Evolutionary conservation across 108 stramenopile species (phyloP).

Genomic region (Cyclotella cryptica): DNA sequence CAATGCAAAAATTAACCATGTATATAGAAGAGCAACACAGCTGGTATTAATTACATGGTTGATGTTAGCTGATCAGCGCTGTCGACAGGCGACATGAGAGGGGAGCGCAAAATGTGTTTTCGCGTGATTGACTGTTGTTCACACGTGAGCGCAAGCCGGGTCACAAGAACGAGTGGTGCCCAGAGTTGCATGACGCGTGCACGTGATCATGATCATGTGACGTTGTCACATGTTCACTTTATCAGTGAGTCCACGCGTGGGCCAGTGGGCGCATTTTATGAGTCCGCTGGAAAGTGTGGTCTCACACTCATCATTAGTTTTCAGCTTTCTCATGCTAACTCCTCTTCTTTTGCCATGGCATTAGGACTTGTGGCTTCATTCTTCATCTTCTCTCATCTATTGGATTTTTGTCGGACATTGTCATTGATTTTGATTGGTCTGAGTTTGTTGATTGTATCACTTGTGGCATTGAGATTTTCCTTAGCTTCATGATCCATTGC

Average conservation of each 20-base stretch:
- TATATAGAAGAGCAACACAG: background rate
- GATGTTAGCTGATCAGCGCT: too few relatives aligned
- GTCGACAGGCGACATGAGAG: too few relatives aligned
- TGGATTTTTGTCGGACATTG: constrained; percentile 24
- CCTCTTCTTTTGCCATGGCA: constrained; percentile 21
- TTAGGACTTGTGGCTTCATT: background rate
- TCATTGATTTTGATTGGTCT: constrained; percentile 35
- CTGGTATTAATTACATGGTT: too few relatives aligned
- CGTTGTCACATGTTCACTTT: background rate
- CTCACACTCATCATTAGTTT: constrained; percentile 37
- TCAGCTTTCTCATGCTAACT: constrained; percentile 36
- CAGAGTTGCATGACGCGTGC: too few relatives aligned
- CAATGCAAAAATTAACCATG: too few relatives aligned
- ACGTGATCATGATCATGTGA: background rate
- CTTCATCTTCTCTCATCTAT: background rate
- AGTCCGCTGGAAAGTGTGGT: too few relatives aligned
- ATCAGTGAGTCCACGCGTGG: too few relatives aligned
- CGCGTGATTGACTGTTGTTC: too few relatives aligned
- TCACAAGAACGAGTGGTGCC: too few relatives aligned
- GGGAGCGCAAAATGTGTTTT: too few relatives aligned
- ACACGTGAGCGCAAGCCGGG: too few relatives aligned
- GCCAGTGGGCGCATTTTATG: too few relatives aligned
- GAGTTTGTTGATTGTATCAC: constrained; percentile 14
- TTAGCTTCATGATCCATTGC: background rate
- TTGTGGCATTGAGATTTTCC: background rate